Conservation (phyloP, 139 green algal species). For the Tetradesmus lagerheimii region DNA sequence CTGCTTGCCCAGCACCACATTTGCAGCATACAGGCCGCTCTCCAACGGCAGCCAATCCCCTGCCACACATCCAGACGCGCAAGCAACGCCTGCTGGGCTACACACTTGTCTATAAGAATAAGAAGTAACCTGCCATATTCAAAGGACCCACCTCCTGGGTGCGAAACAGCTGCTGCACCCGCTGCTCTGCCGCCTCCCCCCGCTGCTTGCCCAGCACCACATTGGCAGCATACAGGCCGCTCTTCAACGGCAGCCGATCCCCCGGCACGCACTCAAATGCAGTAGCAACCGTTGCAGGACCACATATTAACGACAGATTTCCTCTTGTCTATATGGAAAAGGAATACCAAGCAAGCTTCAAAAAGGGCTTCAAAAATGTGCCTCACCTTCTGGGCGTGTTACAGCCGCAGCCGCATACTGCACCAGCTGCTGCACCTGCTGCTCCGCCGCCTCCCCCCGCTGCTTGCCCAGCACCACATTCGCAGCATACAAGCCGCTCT, state of each 20-base stretch:
- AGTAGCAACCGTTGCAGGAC: not conserved
- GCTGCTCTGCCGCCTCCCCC: too few relatives aligned
- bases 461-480: slow-evolving; percentile 66
- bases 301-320: too few relatives aligned
- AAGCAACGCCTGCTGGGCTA: not conserved
- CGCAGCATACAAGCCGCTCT: slow-evolving; percentile 70
- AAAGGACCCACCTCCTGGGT: too few relatives aligned
- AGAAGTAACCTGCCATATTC: too few relatives aligned
- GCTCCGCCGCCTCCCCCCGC: not conserved
- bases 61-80: not conserved
- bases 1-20: slow-evolving; percentile 61
- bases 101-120: too few relatives aligned
- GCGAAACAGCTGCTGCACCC: too few relatives aligned
- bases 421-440: not conserved
- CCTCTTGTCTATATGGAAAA: too few relatives aligned
- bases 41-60: slow-evolving; percentile 58
- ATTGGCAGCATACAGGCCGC: too few relatives aligned
- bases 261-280: not conserved
- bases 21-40: slow-evolving; percentile 70
- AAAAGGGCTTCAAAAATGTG: too few relatives aligned
- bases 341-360: too few relatives aligned
- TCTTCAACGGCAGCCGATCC: too few relatives aligned
- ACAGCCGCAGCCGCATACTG: not conserved
- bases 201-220: too few relatives aligned
- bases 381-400: not conserved